Evolutionary conservation across 805 yeast genomes (phyloP), one percentile per base, ranked within the genome.

Genomic region (Starmerella powellii): DNA sequence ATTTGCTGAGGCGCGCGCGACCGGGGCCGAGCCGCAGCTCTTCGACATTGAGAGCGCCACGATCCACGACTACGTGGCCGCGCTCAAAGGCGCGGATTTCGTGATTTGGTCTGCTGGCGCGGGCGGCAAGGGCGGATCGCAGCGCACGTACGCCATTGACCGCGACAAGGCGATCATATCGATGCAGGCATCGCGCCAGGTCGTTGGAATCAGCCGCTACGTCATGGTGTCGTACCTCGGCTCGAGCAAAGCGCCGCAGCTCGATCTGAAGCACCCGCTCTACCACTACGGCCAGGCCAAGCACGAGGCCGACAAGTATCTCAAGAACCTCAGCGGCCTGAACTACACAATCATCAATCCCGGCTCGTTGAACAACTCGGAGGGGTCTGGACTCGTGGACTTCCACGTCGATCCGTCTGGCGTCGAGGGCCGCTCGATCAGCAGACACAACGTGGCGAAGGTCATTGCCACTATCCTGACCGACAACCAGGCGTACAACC

Each of bases 31-130:
- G 3, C 51, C 61, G 10, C 62, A 71, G 4, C 51, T 60, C 11
- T 57, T 64, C 11, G 64, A 71, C 19, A 60, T 66, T 29, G 56
- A 72, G 37, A 34, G 41, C 15, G 52, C 55, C 19, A 44, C 41
- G 11, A 47, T 42, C n/a, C 65, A 65, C 28, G 62, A 63, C 6
- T 55, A 75, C 26, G 58, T 65, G 0, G 47, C 54, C 2, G 61
- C 59, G 0, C 52, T 76, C 28, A 56, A 59, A 32, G 78, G 74
- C 3, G 65, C 63, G 29, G 74, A 73, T 49, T 74, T 75, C 8
- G 73, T 76, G 4, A 73, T 77, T 1, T 73, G 75, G 62, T 60
- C 71, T 31, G 81, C 79, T 0, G 82, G 82, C 8, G 73, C 79
- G 2, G 77, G 73, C 16, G 81, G 80, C 2, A 43, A 42, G 20